Conservation (phyloP, 2,329 filamentous ascomycete species). For the Nigrospora osmanthi region DNA sequence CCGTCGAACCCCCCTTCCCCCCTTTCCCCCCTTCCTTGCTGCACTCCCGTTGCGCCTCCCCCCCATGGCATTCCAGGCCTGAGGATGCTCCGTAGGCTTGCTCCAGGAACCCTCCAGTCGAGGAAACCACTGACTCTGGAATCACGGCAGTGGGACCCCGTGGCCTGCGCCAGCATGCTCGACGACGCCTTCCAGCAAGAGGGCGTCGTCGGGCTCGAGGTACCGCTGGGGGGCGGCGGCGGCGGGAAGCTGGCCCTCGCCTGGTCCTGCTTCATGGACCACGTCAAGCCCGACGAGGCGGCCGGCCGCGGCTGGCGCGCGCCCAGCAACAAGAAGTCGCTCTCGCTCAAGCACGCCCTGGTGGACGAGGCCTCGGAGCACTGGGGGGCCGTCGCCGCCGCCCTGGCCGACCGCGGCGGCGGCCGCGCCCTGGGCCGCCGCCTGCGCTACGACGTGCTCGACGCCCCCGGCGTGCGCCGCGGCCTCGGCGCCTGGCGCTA, state of each 20-base stretch:
- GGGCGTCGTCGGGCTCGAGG: background rate
- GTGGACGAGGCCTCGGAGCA: background rate
- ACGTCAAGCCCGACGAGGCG: background rate
- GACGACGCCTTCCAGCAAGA: background rate
- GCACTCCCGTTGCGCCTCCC: no score
- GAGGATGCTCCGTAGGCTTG: no score
- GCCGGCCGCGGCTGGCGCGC: no score
- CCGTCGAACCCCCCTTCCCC: no score
- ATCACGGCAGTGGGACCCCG: background rate
- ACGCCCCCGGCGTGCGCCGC: background rate
- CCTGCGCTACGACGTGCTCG: background rate
- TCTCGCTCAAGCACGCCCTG: background rate
- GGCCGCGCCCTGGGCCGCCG: background rate
- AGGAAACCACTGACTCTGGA: no score
- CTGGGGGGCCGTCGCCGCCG: background rate
- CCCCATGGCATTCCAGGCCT: no score
- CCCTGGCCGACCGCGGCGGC: background rate
- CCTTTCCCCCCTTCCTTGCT: no score
- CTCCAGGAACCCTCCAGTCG: no score
- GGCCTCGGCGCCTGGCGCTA: background rate
- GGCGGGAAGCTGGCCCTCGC: background rate
- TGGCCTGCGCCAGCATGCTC: background rate
- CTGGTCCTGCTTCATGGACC: background rate
- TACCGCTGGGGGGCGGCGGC: background rate
- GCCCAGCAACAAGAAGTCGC: background rate